Evolutionary conservation across 768 basidiomycete species (phyloP).

Genomic region (Lentinula guzmanii): DNA sequence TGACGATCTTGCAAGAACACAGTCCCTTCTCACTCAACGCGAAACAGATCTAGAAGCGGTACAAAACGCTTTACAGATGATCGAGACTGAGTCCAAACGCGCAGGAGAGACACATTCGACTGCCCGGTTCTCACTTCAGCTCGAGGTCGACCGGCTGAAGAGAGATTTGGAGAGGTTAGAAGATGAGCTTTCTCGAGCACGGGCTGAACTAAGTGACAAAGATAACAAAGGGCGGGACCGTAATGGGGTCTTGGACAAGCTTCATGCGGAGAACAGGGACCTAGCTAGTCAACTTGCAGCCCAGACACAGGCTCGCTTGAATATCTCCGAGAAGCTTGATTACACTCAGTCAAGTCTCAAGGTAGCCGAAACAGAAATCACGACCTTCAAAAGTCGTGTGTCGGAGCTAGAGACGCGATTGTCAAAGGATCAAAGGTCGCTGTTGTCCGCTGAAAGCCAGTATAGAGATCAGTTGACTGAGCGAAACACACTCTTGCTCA

Average conservation of each 20-base stretch:
- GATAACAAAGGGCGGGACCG: constrained; percentile 64
- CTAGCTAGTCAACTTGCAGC: constrained; percentile 72
- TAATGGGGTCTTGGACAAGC: constrained; percentile 65
- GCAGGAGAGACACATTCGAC: constrained; percentile 82
- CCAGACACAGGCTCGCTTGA: constrained; percentile 83
- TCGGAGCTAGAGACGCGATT: constrained; percentile 75
- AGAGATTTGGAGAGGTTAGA: constrained; percentile 80
- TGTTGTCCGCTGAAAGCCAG: constrained; percentile 68
- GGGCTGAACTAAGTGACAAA: constrained; percentile 61
- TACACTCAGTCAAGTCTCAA: constrained; percentile 52
- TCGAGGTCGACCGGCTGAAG: constrained; percentile 83
- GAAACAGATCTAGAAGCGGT: constrained; percentile 72
- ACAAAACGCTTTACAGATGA: constrained; percentile 59
- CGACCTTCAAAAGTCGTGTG: constrained; percentile 51
- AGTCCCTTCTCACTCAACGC: constrained; percentile 61
- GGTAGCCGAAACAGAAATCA: constrained; percentile 63
- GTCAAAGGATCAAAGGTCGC: constrained; percentile 72
- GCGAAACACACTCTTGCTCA: constrained; percentile 83
- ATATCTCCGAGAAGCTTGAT: constrained; percentile 89
- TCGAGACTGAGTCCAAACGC: constrained; percentile 74
- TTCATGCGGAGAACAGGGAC: constrained; percentile 79
- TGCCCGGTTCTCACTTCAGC: constrained; percentile 79
- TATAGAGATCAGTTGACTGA: constrained; percentile 92
- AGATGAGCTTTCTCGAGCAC: constrained; percentile 66
- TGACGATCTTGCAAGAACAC: constrained; percentile 55